Evolutionary conservation across 2,329 filamentous ascomycete species (phyloP), one percentile per base, ranked within the genome.

Genomic region (Emergomyces pasteurianus): DNA sequence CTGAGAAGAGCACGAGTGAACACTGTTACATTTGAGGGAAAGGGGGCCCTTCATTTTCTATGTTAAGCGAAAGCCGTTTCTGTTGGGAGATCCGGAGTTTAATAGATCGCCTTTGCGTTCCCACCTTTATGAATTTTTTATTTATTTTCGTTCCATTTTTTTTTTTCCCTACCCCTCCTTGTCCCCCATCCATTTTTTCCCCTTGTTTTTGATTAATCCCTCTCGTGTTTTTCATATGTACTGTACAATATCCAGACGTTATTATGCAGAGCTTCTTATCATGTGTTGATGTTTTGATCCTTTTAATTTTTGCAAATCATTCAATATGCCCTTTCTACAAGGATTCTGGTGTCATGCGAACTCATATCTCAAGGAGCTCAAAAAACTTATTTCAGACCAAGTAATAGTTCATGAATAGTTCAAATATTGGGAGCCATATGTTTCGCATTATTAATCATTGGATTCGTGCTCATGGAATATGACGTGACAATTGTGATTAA

Each of bases 201-300:
- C 18, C 23, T 49, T 34, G 43, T 3, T 50, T 50, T 38, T 23
- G 14, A 26, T 28, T 26, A 26, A 14, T 26, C 5, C n/a, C 10
- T 16, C 36, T 50, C 3, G 5, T 50, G 43, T 50, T 31, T 10
- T 58, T 43, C 42, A 40, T 58, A 38, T 49, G 57, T 58, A 58
- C 43, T 49, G 57, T 58, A 58, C 43, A 50, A 58, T 58, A 58
- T 58, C 46, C 57, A 49, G 43, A 14, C 46, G 23, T 43, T 21
- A 57, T 57, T 52, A 58, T 18, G 31, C 40, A 40, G 52, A 40
- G 52, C 36, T 38, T 8, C n/a, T 50, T 58, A 36, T 49, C 18
- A 14, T 58, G 8, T 23, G 9, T 38, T 34, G 21, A 5, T 26
- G 31, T 34, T 46, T 16, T 14, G 18, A 14, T 6, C 42, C 36